These are phyloP conservation scores for Aspergillus texensis DNA, from an alignment of 2,329 filamentous ascomycete species.

Conservation along the genomic window DNA sequence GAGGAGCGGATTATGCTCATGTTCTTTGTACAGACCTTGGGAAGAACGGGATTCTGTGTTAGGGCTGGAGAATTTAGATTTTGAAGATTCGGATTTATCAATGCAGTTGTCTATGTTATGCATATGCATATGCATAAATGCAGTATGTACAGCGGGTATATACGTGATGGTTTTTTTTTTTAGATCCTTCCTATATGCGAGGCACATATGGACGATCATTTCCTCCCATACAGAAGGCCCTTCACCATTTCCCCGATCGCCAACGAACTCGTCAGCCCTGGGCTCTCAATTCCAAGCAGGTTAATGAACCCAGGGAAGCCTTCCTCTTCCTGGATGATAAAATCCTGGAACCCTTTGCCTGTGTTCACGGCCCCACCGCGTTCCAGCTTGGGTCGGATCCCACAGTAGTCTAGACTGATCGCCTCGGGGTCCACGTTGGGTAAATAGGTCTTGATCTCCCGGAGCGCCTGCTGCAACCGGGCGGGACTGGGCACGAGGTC, in stretches of 20 bases:
- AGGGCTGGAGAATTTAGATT: too few species aligned
- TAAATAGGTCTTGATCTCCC: slow-evolving; percentile 77
- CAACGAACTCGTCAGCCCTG: slow-evolving; percentile 82
- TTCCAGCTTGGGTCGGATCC: slow-evolving; percentile 83
- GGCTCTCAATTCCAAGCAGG: slow-evolving; percentile 89
- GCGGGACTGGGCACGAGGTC: slow-evolving; percentile 70
- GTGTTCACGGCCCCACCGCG: slow-evolving; percentile 59
- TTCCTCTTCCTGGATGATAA: slow-evolving; percentile 75
- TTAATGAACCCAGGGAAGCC: slow-evolving; percentile 85
- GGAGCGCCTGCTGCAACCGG: slow-evolving; percentile 67
- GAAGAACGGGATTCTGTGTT: too few species aligned
- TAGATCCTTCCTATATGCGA: background rate
- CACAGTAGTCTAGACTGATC: slow-evolving; percentile 82
- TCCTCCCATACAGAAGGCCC: slow-evolving; percentile 51
- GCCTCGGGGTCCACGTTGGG: slow-evolving; percentile 69
- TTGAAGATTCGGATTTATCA: too few species aligned
- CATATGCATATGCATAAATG: background rate
- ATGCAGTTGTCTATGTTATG: background rate
- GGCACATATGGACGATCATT: background rate
- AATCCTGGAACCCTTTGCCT: slow-evolving; percentile 75
- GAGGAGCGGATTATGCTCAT: too few species aligned
- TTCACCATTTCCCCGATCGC: slow-evolving; percentile 82
- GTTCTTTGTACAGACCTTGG: too few species aligned
- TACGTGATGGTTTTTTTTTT: background rate
- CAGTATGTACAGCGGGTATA: background rate